phyloP scores from a whole-genome alignment of 306 rosid species.

The Rosa rugosa region DNA sequence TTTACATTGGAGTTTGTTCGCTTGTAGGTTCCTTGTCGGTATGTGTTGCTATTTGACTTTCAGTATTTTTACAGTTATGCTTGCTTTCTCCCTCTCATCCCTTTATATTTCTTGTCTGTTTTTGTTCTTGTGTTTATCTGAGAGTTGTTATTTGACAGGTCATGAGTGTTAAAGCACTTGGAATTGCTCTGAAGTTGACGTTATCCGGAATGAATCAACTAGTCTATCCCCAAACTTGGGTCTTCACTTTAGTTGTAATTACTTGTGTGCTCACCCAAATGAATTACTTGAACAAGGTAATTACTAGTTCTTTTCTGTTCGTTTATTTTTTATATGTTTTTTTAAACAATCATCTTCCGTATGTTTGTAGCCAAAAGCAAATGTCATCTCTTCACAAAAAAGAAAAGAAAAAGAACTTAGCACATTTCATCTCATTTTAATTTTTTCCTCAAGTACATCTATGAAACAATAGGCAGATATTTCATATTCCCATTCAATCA shows the following conservation, averaged over 20 bases:
- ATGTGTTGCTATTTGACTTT: conserved; percentile 35
- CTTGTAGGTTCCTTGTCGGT: conserved; percentile 99
- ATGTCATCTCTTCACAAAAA: not conserved
- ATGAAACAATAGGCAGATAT: not conserved
- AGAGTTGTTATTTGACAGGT: conserved; percentile 62
- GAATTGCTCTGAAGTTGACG: conserved; percentile 95
- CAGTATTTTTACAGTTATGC: conserved; percentile 16
- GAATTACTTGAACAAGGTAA: conserved; percentile 98
- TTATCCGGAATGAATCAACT: conserved; percentile 93
- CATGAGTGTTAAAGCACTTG: conserved; percentile 98
- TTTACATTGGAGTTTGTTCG: conserved; percentile 96
- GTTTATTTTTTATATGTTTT: not conserved
- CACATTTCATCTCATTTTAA: not conserved
- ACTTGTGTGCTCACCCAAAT: conserved; percentile 94
- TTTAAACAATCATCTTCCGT: not conserved
- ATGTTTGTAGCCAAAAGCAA: not conserved
- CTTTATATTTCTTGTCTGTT: not conserved
- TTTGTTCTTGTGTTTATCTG: conserved; percentile 17
- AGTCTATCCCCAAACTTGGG: conserved; percentile 94
- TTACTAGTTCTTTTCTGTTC: not conserved
- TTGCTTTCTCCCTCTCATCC: conserved; percentile 23
- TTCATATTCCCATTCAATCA: not conserved
- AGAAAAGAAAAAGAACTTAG: not conserved
- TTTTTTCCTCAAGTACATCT: not conserved
- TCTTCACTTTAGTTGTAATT: conserved; percentile 72